A percentile compares a stretch with the other conserved stretches of the same genome.
Conservation (phyloP, 1,139 yeast genomes). For the Pichia cactophila region DNA sequence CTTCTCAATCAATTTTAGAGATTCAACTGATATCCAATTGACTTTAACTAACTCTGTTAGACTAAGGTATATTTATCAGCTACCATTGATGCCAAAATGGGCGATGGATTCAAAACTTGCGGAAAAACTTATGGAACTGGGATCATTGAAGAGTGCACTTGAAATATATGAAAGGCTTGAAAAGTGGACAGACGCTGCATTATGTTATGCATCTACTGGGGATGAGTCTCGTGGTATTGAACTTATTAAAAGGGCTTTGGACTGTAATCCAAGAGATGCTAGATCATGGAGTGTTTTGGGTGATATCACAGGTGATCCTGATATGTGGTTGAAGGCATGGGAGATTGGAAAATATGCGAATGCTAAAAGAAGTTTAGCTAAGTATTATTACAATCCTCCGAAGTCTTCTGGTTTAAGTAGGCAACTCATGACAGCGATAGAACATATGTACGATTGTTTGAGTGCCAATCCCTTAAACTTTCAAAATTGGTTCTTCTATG, state of each 20-base stretch:
- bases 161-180: slow-evolving; percentile 80
- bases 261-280: slow-evolving; percentile 62
- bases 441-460: slow-evolving; percentile 69
- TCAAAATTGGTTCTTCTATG: slow-evolving; percentile 89
- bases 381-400: slow-evolving; percentile 65
- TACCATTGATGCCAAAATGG: slow-evolving; percentile 84
- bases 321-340: slow-evolving; percentile 84
- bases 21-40: slow-evolving; percentile 18
- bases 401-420: slow-evolving; percentile 42
- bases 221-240: slow-evolving; percentile 61
- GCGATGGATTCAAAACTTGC: slow-evolving; percentile 75
- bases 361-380: slow-evolving; percentile 80
- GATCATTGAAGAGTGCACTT: slow-evolving; percentile 79
- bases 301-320: slow-evolving; percentile 73
- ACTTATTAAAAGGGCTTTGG: slow-evolving; percentile 49
- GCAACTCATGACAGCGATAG: slow-evolving; percentile 49
- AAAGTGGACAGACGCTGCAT: slow-evolving; percentile 75
- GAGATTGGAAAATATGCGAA: slow-evolving; percentile 70
- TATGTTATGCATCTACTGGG: slow-evolving; percentile 85
- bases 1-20: slow-evolving; percentile 23
- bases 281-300: slow-evolving; percentile 82
- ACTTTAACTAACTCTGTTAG: slow-evolving; percentile 41
- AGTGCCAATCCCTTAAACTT: slow-evolving; percentile 67
- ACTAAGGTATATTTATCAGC: slow-evolving; percentile 60
- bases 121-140: slow-evolving; percentile 79